A percentile compares a stretch with the other conserved stretches of the same genome.
Evolutionary conservation across 495 filamentous ascomycete genomes (phyloP).

Genomic region (Annulohypoxylon maeteangense): DNA sequence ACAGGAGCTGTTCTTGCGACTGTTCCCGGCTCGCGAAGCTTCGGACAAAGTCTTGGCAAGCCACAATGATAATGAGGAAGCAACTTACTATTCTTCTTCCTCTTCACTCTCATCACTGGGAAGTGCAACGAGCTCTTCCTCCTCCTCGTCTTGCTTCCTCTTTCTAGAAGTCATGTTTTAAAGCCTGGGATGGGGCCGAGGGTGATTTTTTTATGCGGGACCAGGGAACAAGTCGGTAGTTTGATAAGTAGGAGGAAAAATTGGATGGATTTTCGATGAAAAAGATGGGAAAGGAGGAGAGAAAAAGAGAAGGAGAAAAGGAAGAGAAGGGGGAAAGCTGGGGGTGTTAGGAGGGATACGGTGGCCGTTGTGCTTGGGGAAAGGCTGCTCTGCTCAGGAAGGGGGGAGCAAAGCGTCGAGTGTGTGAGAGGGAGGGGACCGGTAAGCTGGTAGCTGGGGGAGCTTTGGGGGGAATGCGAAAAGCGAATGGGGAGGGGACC

Average conservation of each 20-base stretch:
- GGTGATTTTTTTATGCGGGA: conserved; percentile 41
- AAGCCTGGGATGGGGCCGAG: conserved; percentile 29
- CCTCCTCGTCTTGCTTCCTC: conserved; percentile 61
- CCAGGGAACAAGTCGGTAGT: conserved; percentile 20
- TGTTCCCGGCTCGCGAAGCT: not conserved
- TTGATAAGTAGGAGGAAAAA: conserved; percentile 39
- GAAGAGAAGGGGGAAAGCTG: conserved; percentile 46
- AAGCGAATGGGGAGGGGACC: conserved; percentile 29
- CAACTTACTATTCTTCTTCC: conserved; percentile 65
- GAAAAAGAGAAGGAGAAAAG: conserved; percentile 40
- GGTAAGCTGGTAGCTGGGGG: conserved; percentile 43
- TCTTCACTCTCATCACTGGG: conserved; percentile 59
- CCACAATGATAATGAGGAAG: conserved; percentile 16
- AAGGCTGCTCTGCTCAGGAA: conserved; percentile 41
- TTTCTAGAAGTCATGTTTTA: conserved; percentile 58
- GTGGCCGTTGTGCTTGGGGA: conserved; percentile 45
- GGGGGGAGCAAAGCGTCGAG: conserved; percentile 38
- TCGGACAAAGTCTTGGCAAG: conserved; percentile 4
- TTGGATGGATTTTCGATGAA: conserved; percentile 40
- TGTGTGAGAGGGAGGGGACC: conserved; percentile 42
- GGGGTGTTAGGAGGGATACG: conserved; percentile 52
- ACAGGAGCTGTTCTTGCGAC: conserved; percentile 16
- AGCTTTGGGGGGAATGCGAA: conserved; percentile 41
- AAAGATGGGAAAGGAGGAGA: conserved; percentile 38
- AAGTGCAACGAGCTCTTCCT: conserved; percentile 65